phyloP scores from a whole-genome alignment of 1,139 yeast genomes.

The Hyphopichia burtonii region DNA sequence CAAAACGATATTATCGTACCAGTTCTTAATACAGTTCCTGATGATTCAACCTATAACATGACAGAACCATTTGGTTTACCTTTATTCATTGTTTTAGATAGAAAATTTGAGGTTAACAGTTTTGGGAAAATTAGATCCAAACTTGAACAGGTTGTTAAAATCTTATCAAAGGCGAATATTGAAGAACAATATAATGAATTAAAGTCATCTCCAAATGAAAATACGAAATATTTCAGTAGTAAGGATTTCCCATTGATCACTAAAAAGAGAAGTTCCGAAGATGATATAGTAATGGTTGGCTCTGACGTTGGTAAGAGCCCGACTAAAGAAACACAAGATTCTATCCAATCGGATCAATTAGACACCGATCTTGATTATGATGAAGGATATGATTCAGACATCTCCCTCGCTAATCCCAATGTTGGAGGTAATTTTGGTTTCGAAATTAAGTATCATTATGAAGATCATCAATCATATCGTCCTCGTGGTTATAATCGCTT shows the following conservation, averaged over 20 bases:
- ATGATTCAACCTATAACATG: constrained; percentile 38
- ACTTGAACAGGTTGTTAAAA: constrained; percentile 39
- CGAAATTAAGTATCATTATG: constrained; percentile 34
- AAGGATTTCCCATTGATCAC: constrained; percentile 36
- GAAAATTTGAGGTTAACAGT: constrained; percentile 43
- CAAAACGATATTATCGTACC: constrained; percentile 60
- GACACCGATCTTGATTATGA: constrained; percentile 14
- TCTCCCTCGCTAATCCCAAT: constrained; percentile 54
- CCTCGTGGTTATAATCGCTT: not conserved
- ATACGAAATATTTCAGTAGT: constrained; percentile 22
- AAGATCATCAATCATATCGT: constrained; percentile 10
- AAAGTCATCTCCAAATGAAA: constrained; percentile 10
- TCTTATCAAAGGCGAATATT: constrained; percentile 26
- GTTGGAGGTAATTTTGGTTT: constrained; percentile 52
- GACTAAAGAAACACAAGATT: not conserved
- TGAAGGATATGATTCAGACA: constrained; percentile 43
- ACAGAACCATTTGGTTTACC: constrained; percentile 66
- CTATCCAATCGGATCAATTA: not conserved
- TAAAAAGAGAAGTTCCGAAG: constrained; percentile 3
- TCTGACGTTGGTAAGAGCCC: constrained; percentile 9
- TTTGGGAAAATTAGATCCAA: constrained; percentile 58
- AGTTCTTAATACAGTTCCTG: constrained; percentile 56
- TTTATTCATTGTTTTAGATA: constrained; percentile 59
- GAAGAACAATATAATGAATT: constrained; percentile 20
- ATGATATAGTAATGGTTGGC: constrained; percentile 8